A percentile compares a stretch with the other conserved stretches of the same genome.
Evolutionary conservation across 192 early-diverging fungal species (phyloP).

Genomic region (Backusella luteola): DNA sequence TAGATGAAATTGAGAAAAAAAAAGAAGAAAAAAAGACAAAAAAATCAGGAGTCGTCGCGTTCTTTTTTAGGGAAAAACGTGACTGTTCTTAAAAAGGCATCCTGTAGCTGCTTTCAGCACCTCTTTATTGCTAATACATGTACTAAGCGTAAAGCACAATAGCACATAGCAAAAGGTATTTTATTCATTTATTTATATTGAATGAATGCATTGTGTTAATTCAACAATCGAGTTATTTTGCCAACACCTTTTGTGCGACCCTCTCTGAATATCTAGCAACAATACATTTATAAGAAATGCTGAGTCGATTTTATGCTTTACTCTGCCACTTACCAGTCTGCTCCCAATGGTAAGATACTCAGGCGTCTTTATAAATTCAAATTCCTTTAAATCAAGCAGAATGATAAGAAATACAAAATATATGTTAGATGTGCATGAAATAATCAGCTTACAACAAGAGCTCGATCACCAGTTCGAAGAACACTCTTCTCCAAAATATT

Average conservation of each 20-base stretch:
- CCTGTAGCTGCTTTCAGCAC: too few species aligned
- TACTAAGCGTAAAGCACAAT: too few species aligned
- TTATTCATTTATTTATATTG: neutral
- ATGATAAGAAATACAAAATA: neutral
- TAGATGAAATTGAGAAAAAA: neutral
- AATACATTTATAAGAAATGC: neutral
- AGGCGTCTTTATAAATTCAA: constrained; percentile 80
- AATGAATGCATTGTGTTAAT: neutral
- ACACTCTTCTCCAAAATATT: constrained; percentile 67
- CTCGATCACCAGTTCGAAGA: constrained; percentile 85
- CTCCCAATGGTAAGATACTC: constrained; percentile 61
- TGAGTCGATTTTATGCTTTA: constrained; percentile 33
- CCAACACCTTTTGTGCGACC: constrained; percentile 90
- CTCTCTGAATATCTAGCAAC: constrained; percentile 65
- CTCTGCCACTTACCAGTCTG: constrained; percentile 44
- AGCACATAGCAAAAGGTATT: too few species aligned
- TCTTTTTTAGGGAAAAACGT: neutral
- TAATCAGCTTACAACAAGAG: constrained; percentile 52
- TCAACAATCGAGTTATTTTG: constrained; percentile 63
- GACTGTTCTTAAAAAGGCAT: neutral
- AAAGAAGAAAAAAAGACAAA: neutral
- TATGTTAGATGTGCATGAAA: neutral
- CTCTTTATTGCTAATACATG: neutral
- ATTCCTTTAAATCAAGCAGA: constrained; percentile 25
- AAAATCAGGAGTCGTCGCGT: neutral